Base-by-base conservation (phyloP, 73 alveolate species). In the Blepharisma japonicum region DNA sequence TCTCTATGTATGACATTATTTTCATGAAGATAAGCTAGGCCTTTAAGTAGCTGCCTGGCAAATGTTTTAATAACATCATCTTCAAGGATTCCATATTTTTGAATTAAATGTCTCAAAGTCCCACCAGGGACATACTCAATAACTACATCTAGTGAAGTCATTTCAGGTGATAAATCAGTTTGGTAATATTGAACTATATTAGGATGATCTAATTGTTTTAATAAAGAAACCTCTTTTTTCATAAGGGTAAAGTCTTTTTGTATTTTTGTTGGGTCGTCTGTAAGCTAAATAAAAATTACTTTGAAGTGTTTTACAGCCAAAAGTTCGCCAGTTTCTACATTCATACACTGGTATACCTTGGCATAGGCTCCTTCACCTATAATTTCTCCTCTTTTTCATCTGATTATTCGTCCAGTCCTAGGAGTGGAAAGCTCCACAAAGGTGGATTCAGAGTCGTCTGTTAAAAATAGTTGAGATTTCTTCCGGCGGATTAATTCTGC, bases 311-410 rank as follows among this genome's bases (percentile, higher is more conserved):
- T 89, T 47, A 94, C 92, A 8, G 98, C 98, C 20, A 83, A 67
- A 2, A 82, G 76, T 39, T 82, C 68, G 1, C 96, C 97, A 61
- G 83, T 94, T 8, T 79, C 82, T 53, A 49, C 53, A 55, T 91
- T 85, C 61, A 94, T 66, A 51, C 93, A 91, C 87, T 90, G 89
- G 77, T 88, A 94, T 50, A 94, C 98, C 74, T 82, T 81, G 3
- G 97, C 98, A 86, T 87, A 94, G 32, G 98, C 86, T 0, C 98
- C 98, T 68, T 80, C 77, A 0, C 98, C 98, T 48, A 94, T 83
- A 23, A 87, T 77, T 45, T 94, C 93, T 46, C 97, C 85, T 80
- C 45, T 49, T 46, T n/a, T 51, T 39, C 78, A 74, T 53, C 42
- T 42, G 68, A 42, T 70, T 25, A 11, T 0, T 11, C 9, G 0